Base-by-base conservation (phyloP, 129 eudicot genomes). In the Dittrichia graveolens region DNA sequence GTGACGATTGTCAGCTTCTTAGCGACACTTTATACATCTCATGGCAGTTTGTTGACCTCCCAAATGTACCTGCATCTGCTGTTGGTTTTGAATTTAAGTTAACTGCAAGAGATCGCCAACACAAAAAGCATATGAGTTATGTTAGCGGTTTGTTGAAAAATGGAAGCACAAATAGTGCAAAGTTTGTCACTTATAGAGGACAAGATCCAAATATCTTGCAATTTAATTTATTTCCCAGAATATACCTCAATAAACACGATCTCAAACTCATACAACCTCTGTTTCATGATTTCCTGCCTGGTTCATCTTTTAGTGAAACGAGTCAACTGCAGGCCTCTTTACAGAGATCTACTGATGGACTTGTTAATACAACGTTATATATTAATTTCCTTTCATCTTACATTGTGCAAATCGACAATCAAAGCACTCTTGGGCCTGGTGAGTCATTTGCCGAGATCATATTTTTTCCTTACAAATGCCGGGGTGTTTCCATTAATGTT, bases 191-290 rank as follows among this genome's bases (percentile, higher is more conserved):
- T 46, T 94, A 69, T 79, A 85, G 99, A 81, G 99, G 99, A 69
- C 31, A 45, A 24, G 83, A 75, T 44, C 83, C 97, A 46, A 94
- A 84, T 78, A 73, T 94, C 57, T 67, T 94, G 84, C 88, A 86
- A 56, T 94, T 94, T 75, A 94, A 94, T 88, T 63, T 94, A 46
- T 90, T 94, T 75, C 99, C 97, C 1, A 76, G 96, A 71, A 65
- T 87, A 47, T 94, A 88, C 77, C 93, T 63, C 48, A 94, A 84
- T 78, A 55, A 80, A 61, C 91, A 84, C 38, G 89, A 84, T 69
- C 80, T 94, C 1, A 90, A 80, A 84, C 99, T 94, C 81, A 84
- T 94, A 74, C 99, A 94, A 53, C 99, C 99, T 67, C 83, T 90
- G 46, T 83, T 94, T 81, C 96, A 94, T 67, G 97, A 94, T 63